These are phyloP conservation scores for Aspergillus floridensis DNA, from an alignment of 2,329 filamentous ascomycete species.

Conservation along the genomic window DNA sequence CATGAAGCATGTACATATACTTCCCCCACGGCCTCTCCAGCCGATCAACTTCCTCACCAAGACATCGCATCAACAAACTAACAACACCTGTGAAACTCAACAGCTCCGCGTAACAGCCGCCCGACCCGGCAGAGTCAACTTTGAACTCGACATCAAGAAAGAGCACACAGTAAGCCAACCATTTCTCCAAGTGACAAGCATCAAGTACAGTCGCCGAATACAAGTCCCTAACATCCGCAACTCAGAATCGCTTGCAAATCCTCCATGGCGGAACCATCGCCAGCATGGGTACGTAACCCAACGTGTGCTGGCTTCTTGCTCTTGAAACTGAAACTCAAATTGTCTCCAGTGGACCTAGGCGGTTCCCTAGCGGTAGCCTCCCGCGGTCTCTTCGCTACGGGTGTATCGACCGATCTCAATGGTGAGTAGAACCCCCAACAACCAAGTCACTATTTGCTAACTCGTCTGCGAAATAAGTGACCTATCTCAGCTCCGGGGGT, in stretches of 20 bases:
- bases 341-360: constrained; percentile 57
- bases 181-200: not conserved
- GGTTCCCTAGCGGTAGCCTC: constrained; percentile 66
- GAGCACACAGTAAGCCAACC: constrained; percentile 57
- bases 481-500: constrained; percentile 63
- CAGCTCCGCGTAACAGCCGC: constrained; percentile 62
- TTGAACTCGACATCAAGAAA: constrained; percentile 63
- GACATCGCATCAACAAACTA: constrained; percentile 6
- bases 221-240: constrained; percentile 4
- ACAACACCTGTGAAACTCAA: not conserved
- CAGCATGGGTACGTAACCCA: constrained; percentile 48
- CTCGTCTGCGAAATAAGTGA: constrained; percentile 26
- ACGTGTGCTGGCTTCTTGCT: not conserved
- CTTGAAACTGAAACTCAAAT: not conserved
- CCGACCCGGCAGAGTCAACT: constrained; percentile 60
- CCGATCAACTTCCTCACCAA: too few species aligned
- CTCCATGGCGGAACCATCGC: constrained; percentile 68
- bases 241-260: constrained; percentile 62
- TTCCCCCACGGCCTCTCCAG: too few species aligned
- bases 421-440: constrained; percentile 35
- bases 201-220: not conserved
- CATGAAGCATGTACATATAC: not conserved
- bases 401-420: constrained; percentile 65
- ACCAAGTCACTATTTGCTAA: not conserved
- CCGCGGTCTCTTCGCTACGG: constrained; percentile 62